Evolutionary conservation across 768 basidiomycete species (phyloP).

Genomic region (Coprinellus micaceus): DNA sequence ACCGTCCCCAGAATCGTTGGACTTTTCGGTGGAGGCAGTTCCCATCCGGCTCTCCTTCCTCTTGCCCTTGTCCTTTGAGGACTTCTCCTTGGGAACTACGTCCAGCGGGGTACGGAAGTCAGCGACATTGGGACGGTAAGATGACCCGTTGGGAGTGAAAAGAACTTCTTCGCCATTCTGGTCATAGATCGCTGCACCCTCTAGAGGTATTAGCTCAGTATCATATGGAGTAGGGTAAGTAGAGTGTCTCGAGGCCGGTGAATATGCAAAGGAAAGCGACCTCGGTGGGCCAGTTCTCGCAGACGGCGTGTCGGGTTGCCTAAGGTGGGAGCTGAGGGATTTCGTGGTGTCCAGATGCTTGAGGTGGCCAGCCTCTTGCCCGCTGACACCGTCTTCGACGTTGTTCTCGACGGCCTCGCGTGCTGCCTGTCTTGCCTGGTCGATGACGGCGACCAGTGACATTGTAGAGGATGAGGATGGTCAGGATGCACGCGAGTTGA

Average conservation of each 20-base stretch:
- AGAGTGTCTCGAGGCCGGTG: constrained; percentile 35
- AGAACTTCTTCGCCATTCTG: background rate
- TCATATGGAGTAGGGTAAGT: constrained; percentile 8
- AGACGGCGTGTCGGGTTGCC: constrained; percentile 49
- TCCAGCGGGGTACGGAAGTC: constrained; percentile 1
- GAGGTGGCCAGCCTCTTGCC: background rate
- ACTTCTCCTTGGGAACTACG: background rate
- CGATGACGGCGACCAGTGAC: constrained; percentile 24
- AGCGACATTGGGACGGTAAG: background rate
- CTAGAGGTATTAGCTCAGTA: background rate
- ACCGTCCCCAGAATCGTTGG: background rate
- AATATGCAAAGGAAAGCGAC: constrained; percentile 64
- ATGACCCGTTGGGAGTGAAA: background rate
- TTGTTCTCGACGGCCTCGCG: constrained; percentile 7
- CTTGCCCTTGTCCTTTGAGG: background rate
- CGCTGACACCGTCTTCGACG: background rate
- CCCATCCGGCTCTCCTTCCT: background rate
- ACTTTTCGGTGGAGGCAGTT: background rate
- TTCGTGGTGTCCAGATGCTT: background rate
- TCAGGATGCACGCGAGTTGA: constrained; percentile 5
- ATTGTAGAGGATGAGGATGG: constrained; percentile 14
- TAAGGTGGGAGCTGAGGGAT: too few species aligned
- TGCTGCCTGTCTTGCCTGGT: constrained; percentile 10
- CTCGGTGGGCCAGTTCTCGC: constrained; percentile 71
- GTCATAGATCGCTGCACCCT: background rate